phyloP scores from a whole-genome alignment of 805 yeast species.

The Wickerhamiella sorbophila region DNA sequence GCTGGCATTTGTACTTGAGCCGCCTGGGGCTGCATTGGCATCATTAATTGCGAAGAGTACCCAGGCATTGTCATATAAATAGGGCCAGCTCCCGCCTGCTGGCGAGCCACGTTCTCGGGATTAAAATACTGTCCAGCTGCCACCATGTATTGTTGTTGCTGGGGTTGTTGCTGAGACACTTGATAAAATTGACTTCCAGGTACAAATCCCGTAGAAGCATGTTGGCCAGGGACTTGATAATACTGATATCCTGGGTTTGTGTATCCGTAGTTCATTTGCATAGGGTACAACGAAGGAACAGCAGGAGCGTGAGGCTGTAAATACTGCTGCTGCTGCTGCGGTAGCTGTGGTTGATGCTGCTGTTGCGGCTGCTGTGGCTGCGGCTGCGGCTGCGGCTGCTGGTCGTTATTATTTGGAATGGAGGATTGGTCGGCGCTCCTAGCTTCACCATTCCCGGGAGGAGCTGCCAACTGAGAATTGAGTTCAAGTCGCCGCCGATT shows the following conservation, averaged over 20 bases:
- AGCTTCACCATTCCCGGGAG: no score
- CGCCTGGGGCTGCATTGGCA: neutral
- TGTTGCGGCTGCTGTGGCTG: neutral
- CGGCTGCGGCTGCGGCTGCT: neutral
- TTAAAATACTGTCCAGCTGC: neutral
- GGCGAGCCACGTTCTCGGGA: neutral
- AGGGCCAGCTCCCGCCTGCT: neutral
- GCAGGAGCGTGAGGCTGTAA: neutral
- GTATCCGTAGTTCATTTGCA: neutral
- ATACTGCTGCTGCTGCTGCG: neutral
- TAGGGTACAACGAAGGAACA: neutral
- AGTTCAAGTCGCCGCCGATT: conserved; percentile 45
- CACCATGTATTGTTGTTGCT: neutral
- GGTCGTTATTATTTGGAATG: no score
- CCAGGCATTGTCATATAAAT: neutral
- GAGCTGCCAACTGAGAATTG: conserved; percentile 7
- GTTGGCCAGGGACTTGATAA: neutral
- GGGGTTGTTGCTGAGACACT: conserved; percentile 1
- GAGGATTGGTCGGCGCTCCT: no score
- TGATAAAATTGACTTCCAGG: neutral
- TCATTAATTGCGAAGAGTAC: neutral
- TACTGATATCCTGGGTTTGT: neutral
- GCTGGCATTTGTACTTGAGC: no score
- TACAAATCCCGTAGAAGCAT: neutral
- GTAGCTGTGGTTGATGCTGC: neutral